Conservation (phyloP, 2,329 filamentous ascomycete genomes). For the Aureobasidium sp. region DNA sequence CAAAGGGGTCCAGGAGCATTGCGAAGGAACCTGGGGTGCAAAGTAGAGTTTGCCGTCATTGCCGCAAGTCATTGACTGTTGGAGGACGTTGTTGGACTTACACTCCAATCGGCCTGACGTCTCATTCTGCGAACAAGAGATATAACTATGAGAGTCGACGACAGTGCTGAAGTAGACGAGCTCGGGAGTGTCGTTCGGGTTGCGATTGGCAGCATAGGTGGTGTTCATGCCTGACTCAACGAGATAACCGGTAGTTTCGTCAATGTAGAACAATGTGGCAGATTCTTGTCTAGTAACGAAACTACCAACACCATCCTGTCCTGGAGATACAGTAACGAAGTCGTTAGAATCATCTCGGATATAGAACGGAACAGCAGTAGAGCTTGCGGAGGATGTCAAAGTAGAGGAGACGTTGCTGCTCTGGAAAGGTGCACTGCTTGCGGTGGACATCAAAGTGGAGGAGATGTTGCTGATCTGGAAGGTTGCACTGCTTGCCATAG, state of each 20-base stretch:
- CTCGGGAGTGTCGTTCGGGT: background rate
- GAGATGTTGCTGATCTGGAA: background rate
- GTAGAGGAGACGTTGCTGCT: background rate
- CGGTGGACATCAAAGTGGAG: background rate
- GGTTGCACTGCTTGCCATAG: background rate
- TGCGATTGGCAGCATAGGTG: background rate
- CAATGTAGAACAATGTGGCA: constrained; percentile 2
- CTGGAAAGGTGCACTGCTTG: background rate
- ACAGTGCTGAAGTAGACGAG: constrained; percentile 1
- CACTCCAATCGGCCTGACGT: background rate
- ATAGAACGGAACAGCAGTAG: background rate
- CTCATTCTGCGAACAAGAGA: background rate
- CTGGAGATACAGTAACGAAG: background rate
- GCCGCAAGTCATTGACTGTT: constrained; percentile 1
- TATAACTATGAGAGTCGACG: background rate
- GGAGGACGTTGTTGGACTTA: background rate
- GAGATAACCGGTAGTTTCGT: background rate
- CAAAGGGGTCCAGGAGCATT: background rate
- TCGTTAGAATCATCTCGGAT: background rate
- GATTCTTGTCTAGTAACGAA: background rate
- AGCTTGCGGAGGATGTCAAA: background rate
- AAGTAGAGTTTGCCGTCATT: constrained; percentile 3
- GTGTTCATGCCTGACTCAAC: background rate
- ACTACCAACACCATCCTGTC: background rate
- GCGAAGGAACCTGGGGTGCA: background rate